Base-by-base conservation (phyloP, 192 early-diverging fungal genomes). In the Gaertneriomyces semiglobifer region DNA sequence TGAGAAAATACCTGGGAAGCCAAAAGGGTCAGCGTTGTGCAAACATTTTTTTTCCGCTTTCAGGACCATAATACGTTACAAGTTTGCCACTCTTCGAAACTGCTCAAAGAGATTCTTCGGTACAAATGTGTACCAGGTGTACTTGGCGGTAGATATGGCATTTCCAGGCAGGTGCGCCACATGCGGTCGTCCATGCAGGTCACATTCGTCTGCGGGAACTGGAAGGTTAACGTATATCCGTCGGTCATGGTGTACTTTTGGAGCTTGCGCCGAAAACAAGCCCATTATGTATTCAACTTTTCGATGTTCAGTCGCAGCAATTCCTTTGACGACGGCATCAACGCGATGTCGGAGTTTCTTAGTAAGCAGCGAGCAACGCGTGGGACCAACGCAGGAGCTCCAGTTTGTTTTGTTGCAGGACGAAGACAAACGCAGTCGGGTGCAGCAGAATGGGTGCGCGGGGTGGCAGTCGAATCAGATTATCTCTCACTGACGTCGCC, bases 31-130 rank as follows among this genome's bases (percentile, higher is more conserved):
- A 8, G 7, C 33, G 25, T 1, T 14, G 1, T 60, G 42, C 38
- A 42, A 1, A 0, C 25, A 33, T 44, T 56, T 10, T 44, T 10
- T 43, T 4, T 11, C n/a, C 25, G 5, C 43, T 61, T 44, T 4
- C 4, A 64, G 6, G 53, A 18, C 12, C 48, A 56, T 55, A 16
- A 44, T 9, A 19, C 18, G 60, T 43, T 41, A 63, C 62, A 71
- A 46, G 46, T 55, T 58, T 16, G 57, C 58, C 33, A 96, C 81
- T 44, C 89, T 85, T 9, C 92, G 87, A 75, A 99, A 99, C 81
- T 99, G 95, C 84, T 98, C 95, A 71, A 92, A 90, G 58, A 99
- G 70, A 66, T 98, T 98, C 73, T 92, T 95, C 11, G 97, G 97
- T 10, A 99, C 68, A 78, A 98, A 99, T 0, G 91, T 90, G 16